A percentile compares a stretch with the other conserved stretches of the same genome.
phyloP scores from a whole-genome alignment of 108 stramenopile species.

The Fragilaria crotonensis region DNA sequence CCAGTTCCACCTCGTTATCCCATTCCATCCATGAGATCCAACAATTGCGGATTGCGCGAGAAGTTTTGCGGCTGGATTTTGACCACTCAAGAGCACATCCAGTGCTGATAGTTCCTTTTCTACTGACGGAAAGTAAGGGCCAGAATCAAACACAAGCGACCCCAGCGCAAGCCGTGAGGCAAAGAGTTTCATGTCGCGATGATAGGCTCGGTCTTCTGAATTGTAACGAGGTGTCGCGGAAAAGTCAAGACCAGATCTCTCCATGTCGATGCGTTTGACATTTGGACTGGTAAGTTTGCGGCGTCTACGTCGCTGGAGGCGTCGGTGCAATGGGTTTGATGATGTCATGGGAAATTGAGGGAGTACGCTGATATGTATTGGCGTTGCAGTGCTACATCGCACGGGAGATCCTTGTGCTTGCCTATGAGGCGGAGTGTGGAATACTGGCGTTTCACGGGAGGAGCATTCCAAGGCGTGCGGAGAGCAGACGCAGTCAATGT shows the following conservation, averaged over 20 bases:
- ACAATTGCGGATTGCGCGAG: not conserved
- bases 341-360: not conserved
- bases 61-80: not conserved
- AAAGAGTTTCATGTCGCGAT: not conserved
- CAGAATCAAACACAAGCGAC: slow-evolving; percentile 2
- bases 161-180: not conserved
- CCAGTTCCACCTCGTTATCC: not conserved
- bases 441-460: not conserved
- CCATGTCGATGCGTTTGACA: slow-evolving; percentile 5
- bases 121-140: slow-evolving; percentile 2
- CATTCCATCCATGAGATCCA: not conserved
- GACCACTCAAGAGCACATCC: not conserved
- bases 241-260: not conserved
- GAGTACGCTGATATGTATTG: not conserved
- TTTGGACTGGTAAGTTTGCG: not conserved
- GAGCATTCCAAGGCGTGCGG: not conserved
- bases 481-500: not conserved
- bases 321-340: not conserved
- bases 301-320: not conserved
- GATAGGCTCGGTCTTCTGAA: slow-evolving; percentile 9
- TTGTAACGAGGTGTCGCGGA: not conserved
- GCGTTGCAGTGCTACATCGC: not conserved
- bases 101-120: not conserved
- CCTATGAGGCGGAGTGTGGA: not conserved
- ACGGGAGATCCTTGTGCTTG: not conserved